Conservation (phyloP, 805 yeast species). For the Hanseniaspora jakobsenii region DNA sequence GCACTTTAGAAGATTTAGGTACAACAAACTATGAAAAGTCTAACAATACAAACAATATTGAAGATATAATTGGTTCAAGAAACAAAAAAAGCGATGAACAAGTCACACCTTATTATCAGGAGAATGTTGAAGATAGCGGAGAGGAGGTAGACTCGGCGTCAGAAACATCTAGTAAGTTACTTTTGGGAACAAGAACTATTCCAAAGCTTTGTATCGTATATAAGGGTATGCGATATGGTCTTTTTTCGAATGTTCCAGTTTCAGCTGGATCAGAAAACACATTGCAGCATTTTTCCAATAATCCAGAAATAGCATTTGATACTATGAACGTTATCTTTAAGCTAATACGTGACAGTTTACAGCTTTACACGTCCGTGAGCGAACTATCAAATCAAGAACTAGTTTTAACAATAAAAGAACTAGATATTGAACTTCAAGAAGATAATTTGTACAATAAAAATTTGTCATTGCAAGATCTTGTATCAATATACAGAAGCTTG, state of each 20-base stretch:
- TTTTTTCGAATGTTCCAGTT: constrained; percentile 13
- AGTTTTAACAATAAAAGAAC: constrained; percentile 21
- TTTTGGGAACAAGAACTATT: constrained; percentile 7
- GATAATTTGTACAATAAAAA: constrained; percentile 28
- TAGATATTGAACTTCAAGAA: constrained; percentile 26
- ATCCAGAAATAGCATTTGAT: constrained; percentile 9
- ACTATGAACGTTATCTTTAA: constrained; percentile 14
- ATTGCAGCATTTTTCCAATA: constrained; percentile 10
- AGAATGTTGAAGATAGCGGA: not conserved
- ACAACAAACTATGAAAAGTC: too few relatives aligned
- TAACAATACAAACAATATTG: too few relatives aligned
- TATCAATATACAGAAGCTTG: constrained; percentile 25
- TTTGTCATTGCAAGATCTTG: constrained; percentile 25
- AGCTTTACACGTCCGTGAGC: not conserved
- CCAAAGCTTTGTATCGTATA: constrained; percentile 7
- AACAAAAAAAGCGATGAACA: too few relatives aligned
- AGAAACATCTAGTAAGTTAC: constrained; percentile 3
- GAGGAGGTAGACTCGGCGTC: not conserved
- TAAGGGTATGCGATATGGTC: constrained; percentile 1
- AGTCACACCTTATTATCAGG: too few relatives aligned
- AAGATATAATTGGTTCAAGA: too few relatives aligned
- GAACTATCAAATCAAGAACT: constrained; percentile 21
- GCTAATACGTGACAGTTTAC: constrained; percentile 18
- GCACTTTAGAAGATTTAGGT: too few relatives aligned
- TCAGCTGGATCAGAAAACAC: not conserved